Evolutionary conservation across 768 basidiomycete species (phyloP), one percentile per base, ranked within the genome.

Genomic region (Leccinum barrowsii): DNA sequence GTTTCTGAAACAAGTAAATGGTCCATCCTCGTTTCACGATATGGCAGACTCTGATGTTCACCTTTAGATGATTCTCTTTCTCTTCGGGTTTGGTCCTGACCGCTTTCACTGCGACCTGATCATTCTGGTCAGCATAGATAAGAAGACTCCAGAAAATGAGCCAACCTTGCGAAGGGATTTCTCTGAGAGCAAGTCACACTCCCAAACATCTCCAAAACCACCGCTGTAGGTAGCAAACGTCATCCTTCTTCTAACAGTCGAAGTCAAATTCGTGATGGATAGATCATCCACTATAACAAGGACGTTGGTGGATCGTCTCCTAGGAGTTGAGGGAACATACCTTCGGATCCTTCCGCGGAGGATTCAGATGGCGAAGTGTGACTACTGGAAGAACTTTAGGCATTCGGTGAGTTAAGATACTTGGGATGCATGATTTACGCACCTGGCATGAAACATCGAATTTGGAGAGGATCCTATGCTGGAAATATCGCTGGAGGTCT

Each of bases 21-120:
- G 19, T 22, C 1, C 2, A 35, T 40, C 26, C n/a, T 34, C 7
- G 24, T 46, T 46, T 51, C 12, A 40, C 24, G 30, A 26, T 35
- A 32, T 30, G 2, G 19, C 8, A 19, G 17, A 40, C 2, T 54
- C 7, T n/a, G 0, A 22, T 13, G 13, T 10, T 19, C 57, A 70
- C 67, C 63, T 65, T 70, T 34, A 60, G 32, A 7, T 46, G 34
- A 56, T 46, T 22, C 17, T 5, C 21, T 2, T 22, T 32, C 37
- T 58, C 50, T n/a, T 50, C 26, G n/a, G 2, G n/a, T 42, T 4
- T 15, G 8, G 13, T 21, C 19, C 32, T 68, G 26, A 69, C 21
- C 0, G 58, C 58, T 50, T 68, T 70, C 24, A 68, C 68, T 3
- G 67, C 68, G 3, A 68, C 56, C 65, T 70, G 19, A 7, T 52